Evolutionary conservation across 768 basidiomycete genomes (phyloP), one percentile per base, ranked within the genome.

Genomic region (Amanita muscaria): DNA sequence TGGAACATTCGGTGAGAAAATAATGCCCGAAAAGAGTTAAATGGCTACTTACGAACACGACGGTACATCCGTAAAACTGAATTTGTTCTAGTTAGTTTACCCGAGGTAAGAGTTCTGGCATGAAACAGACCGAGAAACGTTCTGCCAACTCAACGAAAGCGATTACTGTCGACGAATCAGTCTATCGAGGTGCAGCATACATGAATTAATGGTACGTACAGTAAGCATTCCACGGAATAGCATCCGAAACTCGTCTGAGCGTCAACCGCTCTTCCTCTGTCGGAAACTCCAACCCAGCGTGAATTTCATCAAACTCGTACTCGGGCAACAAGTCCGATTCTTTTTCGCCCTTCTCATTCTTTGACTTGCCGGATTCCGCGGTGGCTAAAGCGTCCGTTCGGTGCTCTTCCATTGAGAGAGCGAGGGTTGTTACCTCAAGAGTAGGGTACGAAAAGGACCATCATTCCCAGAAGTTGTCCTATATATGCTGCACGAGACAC

Each of bases 71-170:
- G 40, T 73, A 73, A 53, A 65, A 72, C 65, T 69, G n/a, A 12
- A 44, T 2, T 11, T 43, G 9, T 37, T 41, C 10, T 38, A 5
- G 43, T 27, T n/a, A 42, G 25, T 16, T 16, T 14, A 23, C 9
- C 15, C 12, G 9, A 21, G 9, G 40, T 5, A n/a, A 4, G 30
- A 22, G 8, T 3, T 16, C 6, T 15, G 15, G 33, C 27, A 8
- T 31, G 11, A 14, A 11, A 58, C 70, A 38, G 50, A 78, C 75
- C 31, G 83, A 85, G 62, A 87, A 87, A 11, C 84, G 77, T 55
- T 87, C 85, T 3, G 79, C 80, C 32, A 83, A 60, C 57, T 86
- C 83, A 23, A 83, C 68, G 24, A 80, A 22, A 8, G 79, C 81
- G 42, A 86, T 80, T 42, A 80, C 79, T 81, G 42, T 19, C 27